Conservation (phyloP, 1,284 basidiomycete genomes). For the Ganoderma resinaceum region DNA sequence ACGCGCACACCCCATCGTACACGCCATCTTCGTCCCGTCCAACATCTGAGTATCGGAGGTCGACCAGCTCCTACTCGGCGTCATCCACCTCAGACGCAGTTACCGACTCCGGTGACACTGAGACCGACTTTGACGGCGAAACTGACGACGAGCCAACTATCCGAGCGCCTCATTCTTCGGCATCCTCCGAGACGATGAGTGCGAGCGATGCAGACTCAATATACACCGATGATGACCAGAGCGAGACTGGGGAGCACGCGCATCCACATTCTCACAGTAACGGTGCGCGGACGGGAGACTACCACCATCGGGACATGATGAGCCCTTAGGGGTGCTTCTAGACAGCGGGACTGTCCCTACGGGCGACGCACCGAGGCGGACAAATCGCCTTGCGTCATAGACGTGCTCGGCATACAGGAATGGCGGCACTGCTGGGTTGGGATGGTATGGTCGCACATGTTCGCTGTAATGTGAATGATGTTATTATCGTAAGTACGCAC, state of each 20-base stretch:
- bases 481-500: slow-evolving; percentile 25
- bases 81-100: slow-evolving; percentile 41
- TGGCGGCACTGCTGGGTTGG: slow-evolving; percentile 14
- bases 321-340: slow-evolving; percentile 29
- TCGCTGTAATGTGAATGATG: slow-evolving; percentile 19
- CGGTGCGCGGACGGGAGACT: slow-evolving; percentile 24
- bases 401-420: slow-evolving; percentile 21
- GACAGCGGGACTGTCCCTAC: slow-evolving; percentile 13
- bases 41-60: slow-evolving; percentile 30
- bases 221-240: slow-evolving; percentile 36
- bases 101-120: slow-evolving; percentile 47
- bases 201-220: slow-evolving; percentile 41
- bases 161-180: slow-evolving; percentile 52
- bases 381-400: slow-evolving; percentile 19
- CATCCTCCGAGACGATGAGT: slow-evolving; percentile 47
- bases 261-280: slow-evolving; percentile 20
- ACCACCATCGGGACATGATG: slow-evolving; percentile 34
- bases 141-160: slow-evolving; percentile 84
- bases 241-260: slow-evolving; percentile 27
- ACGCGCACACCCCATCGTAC: slow-evolving; percentile 16
- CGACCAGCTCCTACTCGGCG: slow-evolving; percentile 34
- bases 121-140: slow-evolving; percentile 60
- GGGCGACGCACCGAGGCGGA: slow-evolving; percentile 16
- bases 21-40: slow-evolving; percentile 32
- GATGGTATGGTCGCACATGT: background rate